Base-by-base conservation (phyloP, 2,329 filamentous ascomycete genomes). In the Ceratocystis alfenasii region DNA sequence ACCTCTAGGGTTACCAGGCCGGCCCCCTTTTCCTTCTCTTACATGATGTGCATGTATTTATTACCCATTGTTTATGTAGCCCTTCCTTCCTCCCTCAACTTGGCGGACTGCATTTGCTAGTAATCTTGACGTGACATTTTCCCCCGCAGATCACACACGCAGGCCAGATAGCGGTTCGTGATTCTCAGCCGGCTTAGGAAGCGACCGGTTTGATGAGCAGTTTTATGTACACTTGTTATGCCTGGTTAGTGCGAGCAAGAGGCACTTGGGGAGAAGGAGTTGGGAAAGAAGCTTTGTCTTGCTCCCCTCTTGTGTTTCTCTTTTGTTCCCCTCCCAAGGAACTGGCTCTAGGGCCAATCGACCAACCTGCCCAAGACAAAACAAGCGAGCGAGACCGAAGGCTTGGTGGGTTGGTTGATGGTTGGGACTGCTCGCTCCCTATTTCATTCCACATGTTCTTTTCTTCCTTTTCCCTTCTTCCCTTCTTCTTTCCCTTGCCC, bases 141-240 rank as follows among this genome's bases (percentile, higher is more conserved):
- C n/a, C 48, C 46, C 20, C 15, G 8, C 20, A 15, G 50, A 55
- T 55, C 50, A 55, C 8, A 55, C 50, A 33, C 30, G 25, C 25
- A 55, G 28, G 20, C 20, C 30, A 28, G 7, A 55, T 55, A 55
- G 25, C 20, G 28, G 50, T 55, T 55, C 2, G 25, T 48, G 20
- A 28, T 55, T 55, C 50, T 55, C 25, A 55, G 50, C 15, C 20
- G 20, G 50, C 20, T 55, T 55, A 17, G 20, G 28, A 55, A 55
- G 50, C 50, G 20, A 25, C 50, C 50, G 50, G 50, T 55, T 55
- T 55, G 50, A 55, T 55, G 20, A 28, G 50, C 50, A 28, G 50
- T 55, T 28, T 55, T 20, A 28, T 55, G 20, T 48, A n/a, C 20
- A 7, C 6, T 7, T n/a, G 20, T 48, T 46, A 6, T 46, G n/a